These are phyloP conservation scores for Chlorociboria aeruginascens DNA, from an alignment of 495 filamentous ascomycete species.

Conservation along the genomic window DNA sequence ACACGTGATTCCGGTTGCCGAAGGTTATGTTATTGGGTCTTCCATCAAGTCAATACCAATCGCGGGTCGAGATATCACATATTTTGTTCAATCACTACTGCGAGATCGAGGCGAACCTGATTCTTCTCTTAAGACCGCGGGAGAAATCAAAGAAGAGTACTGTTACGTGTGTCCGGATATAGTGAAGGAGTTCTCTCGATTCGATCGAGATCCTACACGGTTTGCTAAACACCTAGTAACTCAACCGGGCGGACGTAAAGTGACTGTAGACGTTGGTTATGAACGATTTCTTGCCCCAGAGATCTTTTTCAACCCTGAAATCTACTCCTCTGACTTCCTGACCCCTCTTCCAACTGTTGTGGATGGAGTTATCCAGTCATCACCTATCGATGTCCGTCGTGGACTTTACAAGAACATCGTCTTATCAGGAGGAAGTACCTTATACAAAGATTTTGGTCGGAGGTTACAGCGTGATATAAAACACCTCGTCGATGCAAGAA, in stretches of 20 bases:
- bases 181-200: conserved; percentile 90
- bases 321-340: conserved; percentile 95
- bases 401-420: conserved; percentile 99
- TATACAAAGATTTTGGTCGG: conserved; percentile 96
- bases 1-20: conserved; percentile 96
- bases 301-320: conserved; percentile 99
- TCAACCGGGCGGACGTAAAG: conserved; percentile 74
- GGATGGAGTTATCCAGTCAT: conserved; percentile 91
- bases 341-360: conserved; percentile 90
- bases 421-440: conserved; percentile 85
- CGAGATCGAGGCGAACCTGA: conserved; percentile 95
- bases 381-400: conserved; percentile 91
- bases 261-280: conserved; percentile 87
- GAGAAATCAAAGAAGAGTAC: conserved; percentile 95
- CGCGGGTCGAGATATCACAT: conserved; percentile 93
- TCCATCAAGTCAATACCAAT: conserved; percentile 99
- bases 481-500: conserved; percentile 83
- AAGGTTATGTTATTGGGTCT: conserved; percentile 97
- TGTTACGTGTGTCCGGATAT: conserved; percentile 98
- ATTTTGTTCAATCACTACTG: conserved; percentile 92
- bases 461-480: conserved; percentile 93
- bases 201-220: conserved; percentile 80
- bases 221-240: conserved; percentile 82
- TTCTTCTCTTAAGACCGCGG: conserved; percentile 91
- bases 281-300: conserved; percentile 96